Evolutionary conservation across 441 rosid genomes (phyloP), one percentile per base, ranked within the genome.

Genomic region (Populus trichocarpa): DNA sequence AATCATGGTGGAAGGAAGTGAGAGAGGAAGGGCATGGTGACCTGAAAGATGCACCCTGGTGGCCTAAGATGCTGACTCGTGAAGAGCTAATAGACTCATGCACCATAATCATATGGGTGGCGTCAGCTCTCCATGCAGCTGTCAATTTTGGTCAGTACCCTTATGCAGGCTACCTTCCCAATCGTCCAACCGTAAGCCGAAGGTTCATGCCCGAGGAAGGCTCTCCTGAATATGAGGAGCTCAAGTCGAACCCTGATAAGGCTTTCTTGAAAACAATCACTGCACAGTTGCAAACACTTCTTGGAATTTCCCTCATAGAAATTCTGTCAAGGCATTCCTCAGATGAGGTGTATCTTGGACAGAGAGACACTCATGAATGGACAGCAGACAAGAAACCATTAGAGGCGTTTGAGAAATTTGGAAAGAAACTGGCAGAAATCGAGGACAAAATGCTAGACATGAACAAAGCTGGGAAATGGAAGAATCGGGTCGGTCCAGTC

Each of bases 311-410:
- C 32, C 69, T 67, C 20, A 67, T 67, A 11, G 69, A 67, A 14
- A 25, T 28, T 28, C 69, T 67, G 8, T 67, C 69, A 12, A 67
- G 30, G 38, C 69, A 67, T 67, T 67, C 35, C 8, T 14, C 69
- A 1, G 69, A 67, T 30, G 69, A 67, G 69, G 69, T 67, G 33
- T 67, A 67, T 67, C 69, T 67, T 67, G 69, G 69, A 11, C 69
- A 67, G 69, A 67, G 69, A 67, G 38, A 67, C 69, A 67, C 9
- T 67, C 20, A 11, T 11, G 69, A 67, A 28, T 67, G 69, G 69
- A 67, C 69, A 67, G 35, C 69, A 9, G 69, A 67, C 35, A 28
- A 13, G 8, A 28, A 67, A 28, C 36, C 70, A 5, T 16, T 28
- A 4, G 70, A 67, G 33, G 70, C 70, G 30, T 67, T 67, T 67